These are phyloP conservation scores for Xylaria intraflava DNA, from an alignment of 495 filamentous ascomycete genomes.

Conservation along the genomic window DNA sequence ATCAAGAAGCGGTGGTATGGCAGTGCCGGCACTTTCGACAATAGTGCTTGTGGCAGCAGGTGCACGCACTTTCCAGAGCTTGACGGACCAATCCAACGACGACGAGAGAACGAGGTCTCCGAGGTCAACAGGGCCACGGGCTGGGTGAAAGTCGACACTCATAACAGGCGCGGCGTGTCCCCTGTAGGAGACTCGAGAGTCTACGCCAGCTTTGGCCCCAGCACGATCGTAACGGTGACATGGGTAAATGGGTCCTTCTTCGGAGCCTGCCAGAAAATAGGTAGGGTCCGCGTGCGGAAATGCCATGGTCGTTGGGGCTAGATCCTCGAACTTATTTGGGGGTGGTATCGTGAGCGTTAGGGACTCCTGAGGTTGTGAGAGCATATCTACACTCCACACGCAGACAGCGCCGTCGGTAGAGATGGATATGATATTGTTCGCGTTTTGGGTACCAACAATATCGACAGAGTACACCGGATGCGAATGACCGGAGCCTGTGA, in stretches of 20 bases:
- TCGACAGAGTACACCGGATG: constrained; percentile 95
- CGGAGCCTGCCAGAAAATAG: constrained; percentile 93
- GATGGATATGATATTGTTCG: constrained; percentile 92
- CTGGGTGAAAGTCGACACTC: constrained; percentile 91
- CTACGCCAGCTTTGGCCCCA: constrained; percentile 91
- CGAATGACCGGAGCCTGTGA: constrained; percentile 88
- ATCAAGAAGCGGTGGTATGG: constrained; percentile 71
- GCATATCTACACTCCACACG: constrained; percentile 95
- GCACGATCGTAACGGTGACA: constrained; percentile 96
- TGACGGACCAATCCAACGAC: constrained; percentile 91
- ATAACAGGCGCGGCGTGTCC: constrained; percentile 92
- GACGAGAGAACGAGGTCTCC: constrained; percentile 85
- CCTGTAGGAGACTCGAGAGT: constrained; percentile 73
- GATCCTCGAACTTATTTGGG: constrained; percentile 85
- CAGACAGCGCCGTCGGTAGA: constrained; percentile 96
- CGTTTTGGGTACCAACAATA: constrained; percentile 95
- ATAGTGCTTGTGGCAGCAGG: constrained; percentile 56
- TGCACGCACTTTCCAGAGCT: constrained; percentile 88
- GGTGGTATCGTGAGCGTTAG: constrained; percentile 80
- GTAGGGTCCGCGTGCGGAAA: constrained; percentile 95
- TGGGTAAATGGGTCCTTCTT: constrained; percentile 91
- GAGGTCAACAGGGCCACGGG: constrained; percentile 85
- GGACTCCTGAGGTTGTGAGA: constrained; percentile 88
- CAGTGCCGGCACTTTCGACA: constrained; percentile 42
- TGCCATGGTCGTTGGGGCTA: constrained; percentile 92